Evolutionary conservation across 805 yeast species (phyloP).

Genomic region (Cyberlindnera americana): DNA sequence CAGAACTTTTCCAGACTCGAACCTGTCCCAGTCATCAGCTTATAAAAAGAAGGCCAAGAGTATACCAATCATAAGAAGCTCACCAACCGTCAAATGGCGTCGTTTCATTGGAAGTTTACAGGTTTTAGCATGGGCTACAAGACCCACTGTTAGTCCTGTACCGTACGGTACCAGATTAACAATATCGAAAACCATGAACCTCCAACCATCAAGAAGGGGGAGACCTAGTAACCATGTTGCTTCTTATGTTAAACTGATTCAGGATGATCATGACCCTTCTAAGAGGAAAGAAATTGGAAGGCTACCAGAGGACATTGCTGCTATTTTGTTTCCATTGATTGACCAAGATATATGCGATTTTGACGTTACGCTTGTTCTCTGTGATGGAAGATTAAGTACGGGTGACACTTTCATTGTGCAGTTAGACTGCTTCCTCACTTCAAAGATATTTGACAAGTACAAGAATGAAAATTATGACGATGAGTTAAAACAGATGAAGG

Average conservation of each 20-base stretch:
- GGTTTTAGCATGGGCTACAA: constrained; percentile 67
- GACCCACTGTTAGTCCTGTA: constrained; percentile 51
- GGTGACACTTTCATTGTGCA: constrained; percentile 78
- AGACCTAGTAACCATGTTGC: constrained; percentile 29
- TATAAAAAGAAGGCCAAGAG: not conserved
- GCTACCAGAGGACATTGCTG: constrained; percentile 65
- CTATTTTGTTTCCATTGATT: constrained; percentile 60
- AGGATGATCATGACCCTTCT: constrained; percentile 23
- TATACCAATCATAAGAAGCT: not conserved
- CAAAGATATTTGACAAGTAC: constrained; percentile 26
- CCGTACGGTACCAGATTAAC: constrained; percentile 42
- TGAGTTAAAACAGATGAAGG: constrained; percentile 20
- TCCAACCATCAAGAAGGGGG: constrained; percentile 21
- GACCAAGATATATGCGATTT: constrained; percentile 52
- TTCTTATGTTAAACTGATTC: constrained; percentile 32
- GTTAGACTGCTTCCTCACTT: constrained; percentile 59
- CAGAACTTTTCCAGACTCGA: not conserved
- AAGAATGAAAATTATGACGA: constrained; percentile 18
- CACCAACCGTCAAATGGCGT: constrained; percentile 29
- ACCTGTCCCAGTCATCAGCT: not conserved
- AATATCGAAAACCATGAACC: constrained; percentile 36
- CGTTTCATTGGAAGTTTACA: constrained; percentile 58
- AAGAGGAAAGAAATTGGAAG: constrained; percentile 66
- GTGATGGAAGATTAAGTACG: constrained; percentile 54
- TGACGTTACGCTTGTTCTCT: constrained; percentile 53